Evolutionary conservation across 495 filamentous ascomycete species (phyloP).

Genomic region (Aspergillus bertholletiae): DNA sequence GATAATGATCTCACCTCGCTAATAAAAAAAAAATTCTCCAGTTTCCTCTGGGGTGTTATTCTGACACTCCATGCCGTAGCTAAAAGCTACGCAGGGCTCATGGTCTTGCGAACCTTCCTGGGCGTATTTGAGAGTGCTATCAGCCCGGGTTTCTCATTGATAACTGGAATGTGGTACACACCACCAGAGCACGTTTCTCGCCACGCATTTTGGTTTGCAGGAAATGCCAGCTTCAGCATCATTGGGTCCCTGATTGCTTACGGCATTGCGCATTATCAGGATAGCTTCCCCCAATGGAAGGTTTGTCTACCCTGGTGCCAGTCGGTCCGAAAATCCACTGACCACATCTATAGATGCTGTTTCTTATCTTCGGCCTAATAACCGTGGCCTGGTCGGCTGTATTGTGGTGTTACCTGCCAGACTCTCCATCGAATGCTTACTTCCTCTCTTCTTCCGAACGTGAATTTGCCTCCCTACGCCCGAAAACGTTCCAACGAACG

Average conservation of each 20-base stretch:
- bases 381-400: constrained; percentile 33
- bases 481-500: constrained; percentile 49
- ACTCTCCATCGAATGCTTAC: constrained; percentile 41
- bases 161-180: constrained; percentile 40
- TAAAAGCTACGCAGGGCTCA: constrained; percentile 41
- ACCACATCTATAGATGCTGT: constrained; percentile 14
- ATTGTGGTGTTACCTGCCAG: constrained; percentile 41
- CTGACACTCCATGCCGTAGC: constrained; percentile 44
- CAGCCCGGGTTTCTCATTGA: constrained; percentile 16
- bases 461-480: constrained; percentile 45
- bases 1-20: not conserved
- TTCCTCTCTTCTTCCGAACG: constrained; percentile 38
- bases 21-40: constrained; percentile 3
- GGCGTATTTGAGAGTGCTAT: constrained; percentile 46
- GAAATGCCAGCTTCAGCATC: constrained; percentile 43
- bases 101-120: constrained; percentile 43
- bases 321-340: not conserved
- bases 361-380: constrained; percentile 35
- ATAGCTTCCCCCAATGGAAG: constrained; percentile 38
- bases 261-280: constrained; percentile 41
- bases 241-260: constrained; percentile 48
- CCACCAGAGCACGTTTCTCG: constrained; percentile 46
- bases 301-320: constrained; percentile 10
- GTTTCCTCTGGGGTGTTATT: constrained; percentile 37
- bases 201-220: constrained; percentile 50